phyloP scores from a whole-genome alignment of 2,329 filamentous ascomycete genomes.

The Orbilia oligospora region DNA sequence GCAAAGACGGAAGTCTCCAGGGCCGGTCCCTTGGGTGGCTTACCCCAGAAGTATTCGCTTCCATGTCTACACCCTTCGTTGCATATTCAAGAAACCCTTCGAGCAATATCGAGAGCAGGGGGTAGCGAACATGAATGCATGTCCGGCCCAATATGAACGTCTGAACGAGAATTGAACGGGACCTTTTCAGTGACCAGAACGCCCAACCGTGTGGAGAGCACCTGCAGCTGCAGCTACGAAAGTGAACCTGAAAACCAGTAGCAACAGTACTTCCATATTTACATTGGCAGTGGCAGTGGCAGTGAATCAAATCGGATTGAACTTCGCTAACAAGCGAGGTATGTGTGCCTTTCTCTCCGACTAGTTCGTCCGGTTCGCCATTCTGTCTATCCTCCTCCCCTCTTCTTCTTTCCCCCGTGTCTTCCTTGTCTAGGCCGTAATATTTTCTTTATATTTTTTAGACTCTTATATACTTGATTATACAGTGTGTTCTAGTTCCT shows the following conservation, averaged over 20 bases:
- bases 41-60: constrained; percentile 17
- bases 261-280: background rate
- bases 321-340: constrained; percentile 52
- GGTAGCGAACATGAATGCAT: constrained; percentile 29
- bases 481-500: background rate
- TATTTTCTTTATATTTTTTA: constrained; percentile 9
- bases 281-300: constrained; percentile 6
- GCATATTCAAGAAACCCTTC: constrained; percentile 22
- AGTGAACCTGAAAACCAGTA: constrained; percentile 13
- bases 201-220: constrained; percentile 6
- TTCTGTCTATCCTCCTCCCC: constrained; percentile 1
- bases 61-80: constrained; percentile 9
- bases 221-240: constrained; percentile 8
- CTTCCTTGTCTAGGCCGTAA: background rate
- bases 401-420: constrained; percentile 1
- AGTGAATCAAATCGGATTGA: constrained; percentile 7
- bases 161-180: constrained; percentile 23
- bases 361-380: constrained; percentile 34
- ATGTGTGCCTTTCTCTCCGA: constrained; percentile 42
- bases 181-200: constrained; percentile 9
- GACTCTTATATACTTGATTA: background rate
- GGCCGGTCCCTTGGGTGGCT: constrained; percentile 15
- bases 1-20: constrained; percentile 6
- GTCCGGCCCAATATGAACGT: constrained; percentile 21
- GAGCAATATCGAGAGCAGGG: constrained; percentile 22